Conservation (phyloP, 139 green algal species). For the Chlorella sorokiniana region DNA sequence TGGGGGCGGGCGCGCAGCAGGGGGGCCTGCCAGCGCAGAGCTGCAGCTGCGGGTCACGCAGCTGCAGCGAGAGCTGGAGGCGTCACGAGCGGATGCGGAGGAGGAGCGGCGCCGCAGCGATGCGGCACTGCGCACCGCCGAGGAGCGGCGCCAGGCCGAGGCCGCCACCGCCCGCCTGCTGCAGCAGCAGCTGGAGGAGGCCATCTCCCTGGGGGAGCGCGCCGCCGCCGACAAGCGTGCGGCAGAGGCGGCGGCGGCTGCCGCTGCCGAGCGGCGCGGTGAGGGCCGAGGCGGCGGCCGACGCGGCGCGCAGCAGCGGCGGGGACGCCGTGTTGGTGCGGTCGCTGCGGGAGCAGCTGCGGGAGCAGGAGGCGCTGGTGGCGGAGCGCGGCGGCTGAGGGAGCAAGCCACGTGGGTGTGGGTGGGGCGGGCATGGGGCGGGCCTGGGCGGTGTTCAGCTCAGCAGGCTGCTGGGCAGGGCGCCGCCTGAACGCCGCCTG, state of each 20-base stretch:
- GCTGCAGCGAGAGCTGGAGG: slow-evolving; percentile 29
- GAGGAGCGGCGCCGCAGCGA: slow-evolving; percentile 2
- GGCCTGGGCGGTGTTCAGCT: background rate
- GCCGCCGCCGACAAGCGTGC: background rate
- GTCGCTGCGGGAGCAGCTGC: slow-evolving; percentile 26
- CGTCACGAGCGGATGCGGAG: slow-evolving; percentile 5
- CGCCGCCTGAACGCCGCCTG: background rate
- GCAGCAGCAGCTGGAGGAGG: slow-evolving; percentile 31
- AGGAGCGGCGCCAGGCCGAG: slow-evolving; percentile 20
- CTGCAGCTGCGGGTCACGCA: slow-evolving; percentile 28
- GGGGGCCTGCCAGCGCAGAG: background rate
- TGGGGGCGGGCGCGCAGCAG: background rate
- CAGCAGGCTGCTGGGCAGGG: background rate
- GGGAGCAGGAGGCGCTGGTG: slow-evolving; percentile 21
- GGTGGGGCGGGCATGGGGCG: background rate
- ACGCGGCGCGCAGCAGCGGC: slow-evolving; percentile 1
- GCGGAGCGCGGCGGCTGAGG: slow-evolving; percentile 26
- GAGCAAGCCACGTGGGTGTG: slow-evolving; percentile 30
- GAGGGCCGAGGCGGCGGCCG: background rate
- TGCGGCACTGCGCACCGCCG: slow-evolving; percentile 9
- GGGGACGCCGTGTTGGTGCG: slow-evolving; percentile 27
- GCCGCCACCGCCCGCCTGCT: slow-evolving; percentile 8
- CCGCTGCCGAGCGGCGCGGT: slow-evolving; percentile 11
- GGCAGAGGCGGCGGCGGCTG: background rate
- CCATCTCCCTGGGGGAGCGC: background rate